Base-by-base conservation (phyloP, 345 rosid species). In the Tarenaya hassleriana region DNA sequence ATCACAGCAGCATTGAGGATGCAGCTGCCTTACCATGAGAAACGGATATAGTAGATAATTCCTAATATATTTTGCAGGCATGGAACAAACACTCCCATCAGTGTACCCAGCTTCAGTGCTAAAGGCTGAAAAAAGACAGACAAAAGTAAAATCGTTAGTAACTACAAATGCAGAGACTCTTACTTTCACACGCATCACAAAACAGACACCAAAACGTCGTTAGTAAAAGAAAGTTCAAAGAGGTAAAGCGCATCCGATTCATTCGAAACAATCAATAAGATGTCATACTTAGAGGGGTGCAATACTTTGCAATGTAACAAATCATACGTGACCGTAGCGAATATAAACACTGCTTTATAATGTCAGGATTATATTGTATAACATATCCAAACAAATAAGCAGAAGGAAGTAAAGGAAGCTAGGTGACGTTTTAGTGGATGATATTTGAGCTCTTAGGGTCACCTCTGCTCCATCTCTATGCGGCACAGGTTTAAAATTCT, bases 51-150 rank as follows among this genome's bases (percentile, higher is more conserved):
- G 81, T 83, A 88, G 63, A 94, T 94, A 69, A 94, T 88, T 73
- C 99, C 99, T 75, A 94, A 66, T 58, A 94, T 94, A 77, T 81
- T 94, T 75, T 94, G 99, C 76, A 94, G 64, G 77, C 99, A 94
- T 18, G 99, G 99, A 48, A 94, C 71, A 44, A 94, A 94, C 50
- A 94, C 99, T 56, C 99, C 99, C 97, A 94, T 94, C 96, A 94
- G 29, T 20, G 99, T 94, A 31, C 97, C 95, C 76, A 88, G 55
- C 81, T 94, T 88, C 61, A 76, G 61, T 41, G 73, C 85, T 47
- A 67, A 57, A 47, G 73, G 67, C 97, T 94, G 89, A 83, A 78
- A 45, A 47, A 55, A 67, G 41, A 63, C 56, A 68, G 32, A 66
- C 47, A n/a, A 54, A 54, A 31, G 35, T 59, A 62, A 56, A 61